Evolutionary conservation across 352 stramenopile species (phyloP).

Genomic region (Globisporangium carolinianum): DNA sequence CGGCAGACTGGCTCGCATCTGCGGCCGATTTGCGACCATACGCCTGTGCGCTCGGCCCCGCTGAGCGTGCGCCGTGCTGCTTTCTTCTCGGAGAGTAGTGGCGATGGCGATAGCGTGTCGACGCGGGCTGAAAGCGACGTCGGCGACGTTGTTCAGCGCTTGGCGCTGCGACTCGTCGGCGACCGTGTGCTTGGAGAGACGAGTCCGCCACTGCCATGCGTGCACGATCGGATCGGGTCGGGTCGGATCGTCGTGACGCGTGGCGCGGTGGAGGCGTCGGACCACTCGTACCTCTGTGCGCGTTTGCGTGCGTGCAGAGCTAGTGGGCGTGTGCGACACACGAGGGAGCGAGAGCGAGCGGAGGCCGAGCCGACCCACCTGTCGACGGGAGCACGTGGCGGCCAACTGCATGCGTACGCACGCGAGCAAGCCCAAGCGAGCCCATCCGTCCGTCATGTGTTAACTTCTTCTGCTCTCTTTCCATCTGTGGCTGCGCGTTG

Average conservation of each 20-base stretch:
- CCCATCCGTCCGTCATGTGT: constrained; percentile 31
- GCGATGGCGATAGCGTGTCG: background rate
- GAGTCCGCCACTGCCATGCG: no score
- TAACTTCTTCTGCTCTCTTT: constrained; percentile 82
- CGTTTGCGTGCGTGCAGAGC: no score
- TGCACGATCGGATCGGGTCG: background rate
- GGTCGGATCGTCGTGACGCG: no score
- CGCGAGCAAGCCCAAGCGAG: constrained; percentile 10
- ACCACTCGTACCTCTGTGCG: no score
- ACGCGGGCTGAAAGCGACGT: no score
- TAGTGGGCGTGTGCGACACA: background rate
- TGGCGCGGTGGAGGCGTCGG: background rate
- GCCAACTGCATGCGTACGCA: constrained; percentile 12
- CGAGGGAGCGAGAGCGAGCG: constrained; percentile 8
- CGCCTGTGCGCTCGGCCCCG: no score
- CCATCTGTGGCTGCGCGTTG: constrained; percentile 14
- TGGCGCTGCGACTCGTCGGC: background rate
- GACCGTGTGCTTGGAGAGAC: background rate
- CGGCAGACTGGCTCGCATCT: no score
- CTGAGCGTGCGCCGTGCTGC: background rate
- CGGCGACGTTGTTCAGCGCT: background rate
- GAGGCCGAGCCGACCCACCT: background rate
- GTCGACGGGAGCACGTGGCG: constrained; percentile 3
- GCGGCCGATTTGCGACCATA: no score
- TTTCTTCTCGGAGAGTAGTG: background rate